Percentiles rank a stretch among this genome's conserved stretches.
These are phyloP conservation scores for Papiliotrema flavescens DNA, from an alignment of 1,284 basidiomycete genomes.

Conservation along the genomic window DNA sequence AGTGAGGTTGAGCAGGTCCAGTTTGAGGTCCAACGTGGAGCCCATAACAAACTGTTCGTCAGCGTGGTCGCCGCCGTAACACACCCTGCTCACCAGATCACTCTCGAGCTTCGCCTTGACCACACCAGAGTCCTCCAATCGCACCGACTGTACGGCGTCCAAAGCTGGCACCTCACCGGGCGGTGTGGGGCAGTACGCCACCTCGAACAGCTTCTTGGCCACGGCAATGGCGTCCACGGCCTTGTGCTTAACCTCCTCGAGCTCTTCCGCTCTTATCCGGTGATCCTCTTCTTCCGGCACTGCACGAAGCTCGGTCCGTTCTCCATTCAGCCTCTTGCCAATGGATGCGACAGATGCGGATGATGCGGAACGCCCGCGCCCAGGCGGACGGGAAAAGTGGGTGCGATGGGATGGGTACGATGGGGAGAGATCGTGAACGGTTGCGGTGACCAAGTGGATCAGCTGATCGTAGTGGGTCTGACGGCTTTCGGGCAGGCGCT, in stretches of 20 bases:
- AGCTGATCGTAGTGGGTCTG: conserved; percentile 9
- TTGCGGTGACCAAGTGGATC: conserved; percentile 4
- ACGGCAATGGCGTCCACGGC: not conserved
- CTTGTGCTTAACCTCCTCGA: not conserved
- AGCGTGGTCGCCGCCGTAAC: not conserved
- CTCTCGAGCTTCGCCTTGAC: not conserved
- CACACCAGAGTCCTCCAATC: conserved; percentile 9
- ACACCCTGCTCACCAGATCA: not conserved
- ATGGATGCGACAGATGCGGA: no score
- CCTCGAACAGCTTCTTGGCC: conserved; percentile 3
- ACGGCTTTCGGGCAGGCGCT: conserved; percentile 6
- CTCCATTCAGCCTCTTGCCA: no score
- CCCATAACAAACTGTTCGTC: conserved; percentile 12
- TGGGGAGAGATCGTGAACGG: conserved; percentile 7
- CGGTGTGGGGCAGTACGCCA: conserved; percentile 2
- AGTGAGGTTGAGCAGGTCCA: conserved; percentile 6
- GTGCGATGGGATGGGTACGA: not conserved
- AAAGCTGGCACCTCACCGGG: conserved; percentile 5
- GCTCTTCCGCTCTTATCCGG: not conserved
- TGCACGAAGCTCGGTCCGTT: no score
- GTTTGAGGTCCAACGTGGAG: conserved; percentile 1
- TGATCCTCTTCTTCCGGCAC: not conserved
- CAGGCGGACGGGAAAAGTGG: not conserved
- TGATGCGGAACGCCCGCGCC: not conserved
- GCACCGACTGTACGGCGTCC: conserved; percentile 2